Evolutionary conservation across 2,329 filamentous ascomycete species (phyloP).

Genomic region (Fusarium tanahbumbuense): DNA sequence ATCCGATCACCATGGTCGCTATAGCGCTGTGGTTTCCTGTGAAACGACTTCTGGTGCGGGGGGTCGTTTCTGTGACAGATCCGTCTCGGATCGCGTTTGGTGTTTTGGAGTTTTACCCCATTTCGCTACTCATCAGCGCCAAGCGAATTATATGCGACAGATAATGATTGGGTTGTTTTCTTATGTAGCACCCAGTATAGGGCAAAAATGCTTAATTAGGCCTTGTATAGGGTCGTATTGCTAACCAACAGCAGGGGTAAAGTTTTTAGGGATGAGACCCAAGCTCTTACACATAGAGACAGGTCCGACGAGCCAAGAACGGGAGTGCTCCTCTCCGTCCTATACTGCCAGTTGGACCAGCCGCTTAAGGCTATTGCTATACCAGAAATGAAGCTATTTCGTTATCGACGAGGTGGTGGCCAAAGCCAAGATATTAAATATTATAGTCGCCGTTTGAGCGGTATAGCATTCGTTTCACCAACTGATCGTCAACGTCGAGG

Average conservation of each 20-base stretch:
- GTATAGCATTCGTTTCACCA: conserved; percentile 27
- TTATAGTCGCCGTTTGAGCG: conserved; percentile 23
- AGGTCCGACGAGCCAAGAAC: conserved; percentile 37
- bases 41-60: conserved; percentile 36
- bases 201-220: conserved; percentile 18
- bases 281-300: conserved; percentile 28
- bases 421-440: conserved; percentile 23
- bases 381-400: not conserved
- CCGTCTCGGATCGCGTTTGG: conserved; percentile 52
- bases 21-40: conserved; percentile 20
- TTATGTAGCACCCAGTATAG: conserved; percentile 30
- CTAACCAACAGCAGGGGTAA: not conserved
- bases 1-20: conserved; percentile 29
- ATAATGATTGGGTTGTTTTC: conserved; percentile 9
- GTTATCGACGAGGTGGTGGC: not conserved
- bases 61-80: conserved; percentile 50
- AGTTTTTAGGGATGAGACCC: conserved; percentile 32
- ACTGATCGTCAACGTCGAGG: conserved; percentile 20
- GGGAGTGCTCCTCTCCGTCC: conserved; percentile 27
- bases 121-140: conserved; percentile 17
- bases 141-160: conserved; percentile 20
- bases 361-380: not conserved
- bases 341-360: not conserved
- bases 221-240: conserved; percentile 23
- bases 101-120: conserved; percentile 35